Evolutionary conservation across 2,329 filamentous ascomycete species (phyloP).

Genomic region (Hawksworthiomyces lignivorus): DNA sequence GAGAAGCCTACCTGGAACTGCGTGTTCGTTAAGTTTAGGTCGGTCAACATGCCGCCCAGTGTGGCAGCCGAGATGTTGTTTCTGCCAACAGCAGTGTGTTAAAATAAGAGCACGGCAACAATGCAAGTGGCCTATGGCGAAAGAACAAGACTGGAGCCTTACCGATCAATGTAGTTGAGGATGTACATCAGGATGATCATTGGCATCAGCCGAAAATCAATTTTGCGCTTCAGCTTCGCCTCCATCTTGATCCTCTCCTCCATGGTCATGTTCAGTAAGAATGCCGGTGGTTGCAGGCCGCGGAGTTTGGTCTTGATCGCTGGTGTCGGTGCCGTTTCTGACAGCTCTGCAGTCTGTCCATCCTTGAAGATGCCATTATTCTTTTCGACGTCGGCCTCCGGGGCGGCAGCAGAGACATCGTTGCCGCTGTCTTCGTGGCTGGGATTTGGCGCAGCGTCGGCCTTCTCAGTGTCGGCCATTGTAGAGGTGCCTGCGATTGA

Average conservation of each 20-base stretch:
- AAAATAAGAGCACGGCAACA: neutral
- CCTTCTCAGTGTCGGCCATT: neutral
- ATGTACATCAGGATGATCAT: slow-evolving; percentile 57
- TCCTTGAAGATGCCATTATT: neutral
- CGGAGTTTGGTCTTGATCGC: slow-evolving; percentile 36
- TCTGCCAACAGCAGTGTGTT: too few relatives aligned
- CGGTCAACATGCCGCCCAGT: slow-evolving; percentile 38
- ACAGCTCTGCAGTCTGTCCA: neutral
- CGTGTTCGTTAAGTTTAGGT: slow-evolving; percentile 30
- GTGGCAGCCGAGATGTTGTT: slow-evolving; percentile 34
- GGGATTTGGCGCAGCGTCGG: slow-evolving; percentile 1
- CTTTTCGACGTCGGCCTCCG: slow-evolving; percentile 6
- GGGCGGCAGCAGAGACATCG: too few relatives aligned
- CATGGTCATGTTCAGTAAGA: slow-evolving; percentile 9
- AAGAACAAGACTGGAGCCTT: neutral
- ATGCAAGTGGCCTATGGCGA: too few relatives aligned
- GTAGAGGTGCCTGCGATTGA: too few relatives aligned
- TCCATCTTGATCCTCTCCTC: slow-evolving; percentile 35
- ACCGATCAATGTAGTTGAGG: slow-evolving; percentile 50
- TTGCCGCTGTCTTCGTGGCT: slow-evolving; percentile 1
- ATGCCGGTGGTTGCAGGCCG: slow-evolving; percentile 25
- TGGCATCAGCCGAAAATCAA: slow-evolving; percentile 52
- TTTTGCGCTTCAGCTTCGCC: slow-evolving; percentile 47
- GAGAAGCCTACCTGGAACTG: slow-evolving; percentile 17
- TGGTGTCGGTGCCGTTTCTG: neutral